Evolutionary conservation across 2,329 filamentous ascomycete genomes (phyloP), one percentile per base, ranked within the genome.

Genomic region (Colletotrichum zoysiae): DNA sequence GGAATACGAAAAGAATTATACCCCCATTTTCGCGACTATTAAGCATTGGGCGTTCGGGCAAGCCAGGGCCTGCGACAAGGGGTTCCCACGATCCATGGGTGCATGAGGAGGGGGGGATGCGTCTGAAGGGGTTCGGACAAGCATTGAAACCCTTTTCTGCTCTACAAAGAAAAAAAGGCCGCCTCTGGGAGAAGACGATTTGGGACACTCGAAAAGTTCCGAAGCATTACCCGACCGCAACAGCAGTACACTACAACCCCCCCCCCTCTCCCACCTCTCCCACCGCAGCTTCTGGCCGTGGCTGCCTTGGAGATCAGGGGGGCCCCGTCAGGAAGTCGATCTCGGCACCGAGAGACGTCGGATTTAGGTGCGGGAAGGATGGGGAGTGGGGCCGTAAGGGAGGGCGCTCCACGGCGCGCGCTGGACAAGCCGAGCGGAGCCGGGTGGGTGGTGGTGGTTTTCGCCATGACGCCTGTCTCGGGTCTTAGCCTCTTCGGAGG

Each of bases 381-480:
- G 40, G 23, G 23, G 35, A 40, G 63, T 67, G 67, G 67, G 63
- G 67, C 67, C 67, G 63, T 50, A 50, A 67, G 56, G 67, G 56
- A 38, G 53, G 40, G 33, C 9, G 23, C 61, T 38, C 40, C 14
- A 14, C 18, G 53, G 35, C 20, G 40, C 20, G 40, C 57, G 50
- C 59, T 53, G 66, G 60, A 26, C 44, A 55, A 26, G 46, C 40
- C 40, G 50, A 23, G 26, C 23, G 33, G 30, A 14, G 38, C 38
- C 2, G 38, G 11, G 51, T 20, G 48, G 48, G 26, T 26, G 38
- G 18, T 8, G 23, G 33, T 16, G n/a, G 33, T 38, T 26, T 33
- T 26, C 23, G 23, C 38, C 26, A 44, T 44, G 57, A 20, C 38
- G 23, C 53, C n/a, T 44, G 23, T 42, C 57, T 59, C 6, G 38